phyloP scores from a whole-genome alignment of 371 early-diverging fungal species.

The Cokeromyces recurvatus region DNA sequence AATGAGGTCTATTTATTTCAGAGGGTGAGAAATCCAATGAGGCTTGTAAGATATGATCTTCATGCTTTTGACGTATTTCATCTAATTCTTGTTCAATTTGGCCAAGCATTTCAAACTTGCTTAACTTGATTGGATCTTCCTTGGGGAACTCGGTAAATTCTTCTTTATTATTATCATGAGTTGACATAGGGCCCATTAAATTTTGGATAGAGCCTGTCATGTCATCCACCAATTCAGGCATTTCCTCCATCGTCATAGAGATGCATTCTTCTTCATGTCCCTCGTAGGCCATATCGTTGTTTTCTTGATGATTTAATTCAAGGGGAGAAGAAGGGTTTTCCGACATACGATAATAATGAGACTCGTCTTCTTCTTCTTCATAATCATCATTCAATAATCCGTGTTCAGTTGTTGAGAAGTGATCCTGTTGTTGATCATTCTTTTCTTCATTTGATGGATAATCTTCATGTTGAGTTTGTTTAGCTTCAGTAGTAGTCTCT shows the following conservation, averaged over 20 bases:
- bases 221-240: conserved; percentile 2
- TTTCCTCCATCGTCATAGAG: background rate
- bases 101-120: conserved; percentile 13
- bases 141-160: background rate
- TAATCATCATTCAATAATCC: no score
- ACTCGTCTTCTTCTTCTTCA: no score
- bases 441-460: no score
- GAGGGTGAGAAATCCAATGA: conserved; percentile 20
- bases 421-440: background rate
- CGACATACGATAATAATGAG: no score
- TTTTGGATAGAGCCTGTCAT: background rate
- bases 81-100: conserved; percentile 24
- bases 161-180: background rate
- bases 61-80: conserved; percentile 16
- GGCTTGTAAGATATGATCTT: conserved; percentile 9
- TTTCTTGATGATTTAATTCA: no score
- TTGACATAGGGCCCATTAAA: conserved; percentile 1
- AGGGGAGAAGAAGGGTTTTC: no score
- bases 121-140: conserved; percentile 16
- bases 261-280: background rate
- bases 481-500: background rate
- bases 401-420: no score
- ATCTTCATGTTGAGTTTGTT: background rate
- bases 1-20: conserved; percentile 5
- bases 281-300: no score